Evolutionary conservation across 2,329 filamentous ascomycete genomes (phyloP).

Genomic region (Podosphaera fusca): DNA sequence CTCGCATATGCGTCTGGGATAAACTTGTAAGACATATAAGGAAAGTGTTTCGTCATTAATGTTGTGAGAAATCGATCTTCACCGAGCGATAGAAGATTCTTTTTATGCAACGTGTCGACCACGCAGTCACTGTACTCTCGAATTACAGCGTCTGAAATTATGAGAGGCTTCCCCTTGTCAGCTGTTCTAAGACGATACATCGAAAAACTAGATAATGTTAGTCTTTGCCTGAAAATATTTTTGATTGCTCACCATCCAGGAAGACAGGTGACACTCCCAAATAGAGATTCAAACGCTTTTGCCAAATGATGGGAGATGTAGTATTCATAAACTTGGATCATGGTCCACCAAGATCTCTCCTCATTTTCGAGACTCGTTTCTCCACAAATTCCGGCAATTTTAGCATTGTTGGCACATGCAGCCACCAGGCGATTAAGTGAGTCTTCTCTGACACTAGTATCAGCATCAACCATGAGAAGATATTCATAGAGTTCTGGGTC

Average conservation of each 20-base stretch:
- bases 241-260: slow-evolving; percentile 66
- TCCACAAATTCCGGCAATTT: slow-evolving; percentile 92
- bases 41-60: slow-evolving; percentile 95
- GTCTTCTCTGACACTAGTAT: slow-evolving; percentile 83
- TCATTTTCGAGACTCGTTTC: slow-evolving; percentile 94
- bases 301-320: slow-evolving; percentile 94
- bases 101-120: slow-evolving; percentile 82
- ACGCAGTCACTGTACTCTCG: slow-evolving; percentile 70
- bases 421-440: slow-evolving; percentile 81
- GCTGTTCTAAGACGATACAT: slow-evolving; percentile 94
- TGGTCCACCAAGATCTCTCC: slow-evolving; percentile 90
- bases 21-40: slow-evolving; percentile 88
- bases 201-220: slow-evolving; percentile 51
- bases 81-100: slow-evolving; percentile 81
- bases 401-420: slow-evolving; percentile 77
- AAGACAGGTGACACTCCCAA: slow-evolving; percentile 94
- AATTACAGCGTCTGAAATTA: slow-evolving; percentile 77
- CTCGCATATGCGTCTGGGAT: slow-evolving; percentile 78
- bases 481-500: slow-evolving; percentile 96
- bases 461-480: slow-evolving; percentile 88
- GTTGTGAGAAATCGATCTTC: slow-evolving; percentile 96
- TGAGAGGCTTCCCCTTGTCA: slow-evolving; percentile 81
- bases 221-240: slow-evolving; percentile 6
- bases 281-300: slow-evolving; percentile 94
- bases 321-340: slow-evolving; percentile 99